A percentile compares a stretch with the other conserved stretches of the same genome.
phyloP scores from a whole-genome alignment of 176 grass and related monocot species.

The Elymus sibiricus region DNA sequence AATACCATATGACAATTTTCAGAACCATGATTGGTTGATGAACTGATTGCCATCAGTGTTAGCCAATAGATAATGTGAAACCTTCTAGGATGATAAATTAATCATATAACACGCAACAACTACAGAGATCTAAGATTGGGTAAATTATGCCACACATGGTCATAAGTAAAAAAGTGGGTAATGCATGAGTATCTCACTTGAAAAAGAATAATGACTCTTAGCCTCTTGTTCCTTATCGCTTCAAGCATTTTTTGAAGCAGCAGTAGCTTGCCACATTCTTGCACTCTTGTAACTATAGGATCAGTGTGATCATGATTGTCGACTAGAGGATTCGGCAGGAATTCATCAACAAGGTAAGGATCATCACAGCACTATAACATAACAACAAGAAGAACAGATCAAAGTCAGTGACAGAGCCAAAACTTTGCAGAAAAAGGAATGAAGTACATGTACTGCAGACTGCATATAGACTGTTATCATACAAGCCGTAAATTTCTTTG shows the following conservation, averaged over 20 bases:
- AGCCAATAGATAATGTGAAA: slow-evolving; percentile 9
- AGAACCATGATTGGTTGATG: background rate
- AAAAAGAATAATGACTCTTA: slow-evolving; percentile 79
- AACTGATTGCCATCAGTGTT: background rate
- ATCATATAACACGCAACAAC: background rate
- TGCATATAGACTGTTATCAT: slow-evolving; percentile 26
- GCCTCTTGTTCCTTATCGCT: slow-evolving; percentile 42
- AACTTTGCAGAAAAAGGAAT: slow-evolving; percentile 15
- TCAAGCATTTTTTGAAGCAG: slow-evolving; percentile 81
- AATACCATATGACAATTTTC: background rate
- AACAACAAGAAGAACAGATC: slow-evolving; percentile 19
- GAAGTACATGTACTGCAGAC: background rate
- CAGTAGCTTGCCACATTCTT: slow-evolving; percentile 67
- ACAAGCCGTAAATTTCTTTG: background rate
- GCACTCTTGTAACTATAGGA: slow-evolving; percentile 40
- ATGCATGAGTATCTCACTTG: slow-evolving; percentile 44
- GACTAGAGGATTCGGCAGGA: slow-evolving; percentile 31
- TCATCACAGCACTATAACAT: slow-evolving; percentile 87
- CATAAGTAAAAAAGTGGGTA: background rate
- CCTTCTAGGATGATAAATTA: slow-evolving; percentile 4
- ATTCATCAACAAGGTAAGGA: slow-evolving; percentile 68
- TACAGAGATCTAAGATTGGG: background rate
- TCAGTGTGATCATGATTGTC: slow-evolving; percentile 36
- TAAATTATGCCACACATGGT: background rate
- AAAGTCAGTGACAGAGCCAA: slow-evolving; percentile 6